Base-by-base conservation (phyloP, 345 rosid species). In the Noccaea caerulescens region DNA sequence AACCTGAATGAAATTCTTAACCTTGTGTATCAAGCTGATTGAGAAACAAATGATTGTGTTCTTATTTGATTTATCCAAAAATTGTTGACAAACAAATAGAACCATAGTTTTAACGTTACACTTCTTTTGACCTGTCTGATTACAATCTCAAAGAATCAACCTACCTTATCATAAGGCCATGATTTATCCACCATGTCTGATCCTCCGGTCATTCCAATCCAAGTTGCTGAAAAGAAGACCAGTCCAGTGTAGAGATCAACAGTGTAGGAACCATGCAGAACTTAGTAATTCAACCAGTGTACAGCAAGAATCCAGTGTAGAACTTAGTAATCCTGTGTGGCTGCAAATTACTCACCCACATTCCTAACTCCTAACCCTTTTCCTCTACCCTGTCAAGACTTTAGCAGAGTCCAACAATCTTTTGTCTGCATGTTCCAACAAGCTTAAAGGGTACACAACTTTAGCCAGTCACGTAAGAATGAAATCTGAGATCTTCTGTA, bases 1-100 rank as follows among this genome's bases (percentile, higher is more conserved):
- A 84, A 76, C 94, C 96, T 1, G 86, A 86, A 14, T 83, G 73
- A 84, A 37, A 60, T 51, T 20, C 1, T 68, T 36, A 9, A 7
- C 1, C 33, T 86, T 68, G 0, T 65, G 4, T 65, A 1, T 50
- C n/a, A 12, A 57, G 13, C 47, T 33, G 33, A 49, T n/a, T 53
- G 8, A 49, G 53, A 73, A 39, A 58, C 45, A 20, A 25, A 58
- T 42, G 41, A 33, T 20, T 20, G 23, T 20, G 2, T 20, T 20
- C 23, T 20, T 20, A 20, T 20, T 20, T 20, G 1, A 20, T 20
- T 20, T 1, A 20, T 20, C 23, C 23, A 20, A 20, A 20, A 20
- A 20, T 20, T 16, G 18, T 16, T 16, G 18, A 16, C 18, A 16
- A 16, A 16, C 0, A 16, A 54, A 25, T 37, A 25, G 8, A 55